Conservation (phyloP, 108 stramenopile species). For the Craspedostauros australis region DNA sequence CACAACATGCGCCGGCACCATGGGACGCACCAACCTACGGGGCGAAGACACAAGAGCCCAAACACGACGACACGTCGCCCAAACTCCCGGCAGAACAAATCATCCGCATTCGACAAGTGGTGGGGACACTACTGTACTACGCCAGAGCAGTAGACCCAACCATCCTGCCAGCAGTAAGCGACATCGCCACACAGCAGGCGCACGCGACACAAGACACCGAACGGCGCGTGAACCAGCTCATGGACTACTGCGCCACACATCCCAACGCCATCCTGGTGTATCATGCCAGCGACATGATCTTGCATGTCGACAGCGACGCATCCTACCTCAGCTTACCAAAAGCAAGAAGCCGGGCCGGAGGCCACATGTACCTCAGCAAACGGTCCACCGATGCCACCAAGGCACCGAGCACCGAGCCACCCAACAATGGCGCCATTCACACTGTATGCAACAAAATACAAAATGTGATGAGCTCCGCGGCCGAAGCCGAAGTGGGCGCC, state of each 20-base stretch:
- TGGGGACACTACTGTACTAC: constrained; percentile 34
- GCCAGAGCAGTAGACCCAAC: constrained; percentile 31
- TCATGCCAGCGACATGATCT: constrained; percentile 31
- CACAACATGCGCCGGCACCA: constrained; percentile 34
- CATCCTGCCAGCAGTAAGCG: constrained; percentile 16
- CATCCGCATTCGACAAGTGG: constrained; percentile 28
- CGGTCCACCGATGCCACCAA: too few relatives aligned
- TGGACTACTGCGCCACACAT: constrained; percentile 44
- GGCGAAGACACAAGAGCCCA: constrained; percentile 26
- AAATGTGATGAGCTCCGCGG: too few relatives aligned
- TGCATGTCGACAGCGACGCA: constrained; percentile 25
- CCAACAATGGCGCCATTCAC: too few relatives aligned
- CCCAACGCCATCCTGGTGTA: constrained; percentile 33
- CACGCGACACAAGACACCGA: too few relatives aligned
- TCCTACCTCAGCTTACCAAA: constrained; percentile 27
- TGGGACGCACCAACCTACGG: constrained; percentile 30
- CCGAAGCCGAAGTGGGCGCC: too few relatives aligned
- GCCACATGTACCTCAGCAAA: constrained; percentile 13
- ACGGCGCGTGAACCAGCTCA: too few relatives aligned
- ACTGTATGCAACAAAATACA: too few relatives aligned
- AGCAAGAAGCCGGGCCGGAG: constrained; percentile 28
- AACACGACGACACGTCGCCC: constrained; percentile 14
- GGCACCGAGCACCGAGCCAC: too few relatives aligned
- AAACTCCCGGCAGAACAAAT: constrained; percentile 6
- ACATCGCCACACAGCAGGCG: constrained; percentile 24